Evolutionary conservation across 1,284 basidiomycete species (phyloP).

Genomic region (Tilletia caries): DNA sequence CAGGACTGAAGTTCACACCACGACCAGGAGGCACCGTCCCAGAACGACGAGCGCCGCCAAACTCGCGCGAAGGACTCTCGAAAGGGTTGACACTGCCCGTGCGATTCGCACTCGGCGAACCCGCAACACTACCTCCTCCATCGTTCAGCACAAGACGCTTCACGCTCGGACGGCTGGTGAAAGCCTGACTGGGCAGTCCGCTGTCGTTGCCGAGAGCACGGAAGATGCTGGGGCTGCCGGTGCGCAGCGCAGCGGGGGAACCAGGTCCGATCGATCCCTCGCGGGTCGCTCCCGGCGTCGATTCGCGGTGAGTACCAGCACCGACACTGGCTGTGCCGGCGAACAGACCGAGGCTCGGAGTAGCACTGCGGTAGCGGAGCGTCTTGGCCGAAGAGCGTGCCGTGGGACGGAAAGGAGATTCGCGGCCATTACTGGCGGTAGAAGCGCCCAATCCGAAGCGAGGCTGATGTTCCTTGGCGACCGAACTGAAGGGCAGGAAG

Average conservation of each 20-base stretch:
- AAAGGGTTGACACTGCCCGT: constrained; percentile 33
- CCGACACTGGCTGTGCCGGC: background rate
- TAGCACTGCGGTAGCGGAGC: constrained; percentile 47
- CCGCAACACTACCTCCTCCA: constrained; percentile 22
- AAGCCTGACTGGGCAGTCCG: constrained; percentile 59
- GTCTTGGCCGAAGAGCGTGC: constrained; percentile 44
- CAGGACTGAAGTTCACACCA: constrained; percentile 43
- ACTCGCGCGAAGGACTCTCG: constrained; percentile 19
- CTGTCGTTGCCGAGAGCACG: constrained; percentile 62
- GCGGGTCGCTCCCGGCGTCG: constrained; percentile 43
- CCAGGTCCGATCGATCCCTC: constrained; percentile 1
- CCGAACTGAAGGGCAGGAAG: constrained; percentile 48
- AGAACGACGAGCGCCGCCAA: constrained; percentile 24
- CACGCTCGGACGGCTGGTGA: constrained; percentile 73
- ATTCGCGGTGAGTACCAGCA: constrained; percentile 41
- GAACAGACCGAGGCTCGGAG: constrained; percentile 35
- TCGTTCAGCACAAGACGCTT: constrained; percentile 86
- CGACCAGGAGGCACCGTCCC: constrained; percentile 28
- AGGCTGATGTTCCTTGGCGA: constrained; percentile 45
- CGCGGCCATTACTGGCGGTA: constrained; percentile 53
- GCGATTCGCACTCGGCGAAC: constrained; percentile 21
- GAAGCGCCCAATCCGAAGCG: background rate
- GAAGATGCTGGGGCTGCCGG: constrained; percentile 34
- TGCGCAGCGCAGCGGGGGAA: constrained; percentile 27
- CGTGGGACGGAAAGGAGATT: constrained; percentile 57